These are phyloP conservation scores for Zopfochytrium polystomum DNA, from an alignment of 371 early-diverging fungal genomes.

Conservation along the genomic window DNA sequence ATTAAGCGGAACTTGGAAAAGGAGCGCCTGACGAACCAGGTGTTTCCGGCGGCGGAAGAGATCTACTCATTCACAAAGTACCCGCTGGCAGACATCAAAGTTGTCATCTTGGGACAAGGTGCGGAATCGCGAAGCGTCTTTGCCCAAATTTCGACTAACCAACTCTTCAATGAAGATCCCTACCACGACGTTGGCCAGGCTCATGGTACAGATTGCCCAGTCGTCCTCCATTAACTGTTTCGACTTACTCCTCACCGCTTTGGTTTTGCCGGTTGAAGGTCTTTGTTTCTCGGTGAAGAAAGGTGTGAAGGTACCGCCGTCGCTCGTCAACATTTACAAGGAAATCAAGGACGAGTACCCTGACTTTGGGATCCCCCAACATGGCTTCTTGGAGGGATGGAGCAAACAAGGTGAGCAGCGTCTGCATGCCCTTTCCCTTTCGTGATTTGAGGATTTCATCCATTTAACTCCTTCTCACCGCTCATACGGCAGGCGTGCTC, in stretches of 20 bases:
- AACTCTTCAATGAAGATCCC: constrained; percentile 68
- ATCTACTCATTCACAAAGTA: constrained; percentile 60
- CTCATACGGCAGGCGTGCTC: constrained; percentile 88
- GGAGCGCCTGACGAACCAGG: constrained; percentile 51
- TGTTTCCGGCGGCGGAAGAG: constrained; percentile 65
- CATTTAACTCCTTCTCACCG: neutral
- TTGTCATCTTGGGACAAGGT: constrained; percentile 92
- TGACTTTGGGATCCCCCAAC: constrained; percentile 30
- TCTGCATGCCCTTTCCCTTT: neutral
- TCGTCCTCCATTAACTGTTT: constrained; percentile 5
- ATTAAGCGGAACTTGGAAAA: constrained; percentile 64
- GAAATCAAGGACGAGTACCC: constrained; percentile 64
- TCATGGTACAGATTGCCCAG: constrained; percentile 69
- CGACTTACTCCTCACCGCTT: neutral
- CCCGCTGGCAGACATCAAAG: constrained; percentile 45
- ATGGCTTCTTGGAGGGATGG: constrained; percentile 45
- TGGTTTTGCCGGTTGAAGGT: too few species aligned
- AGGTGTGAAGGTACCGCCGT: constrained; percentile 80
- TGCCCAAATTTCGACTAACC: neutral
- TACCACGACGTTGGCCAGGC: constrained; percentile 94
- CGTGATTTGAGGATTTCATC: neutral
- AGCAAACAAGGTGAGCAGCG: constrained; percentile 70
- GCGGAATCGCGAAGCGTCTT: constrained; percentile 4
- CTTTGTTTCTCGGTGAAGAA: constrained; percentile 78
- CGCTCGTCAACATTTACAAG: constrained; percentile 90